Percentiles rank a stretch among this genome's conserved stretches.
These are phyloP conservation scores for Fragaria iinumae DNA, from an alignment of 306 rosid genomes.

Conservation along the genomic window DNA sequence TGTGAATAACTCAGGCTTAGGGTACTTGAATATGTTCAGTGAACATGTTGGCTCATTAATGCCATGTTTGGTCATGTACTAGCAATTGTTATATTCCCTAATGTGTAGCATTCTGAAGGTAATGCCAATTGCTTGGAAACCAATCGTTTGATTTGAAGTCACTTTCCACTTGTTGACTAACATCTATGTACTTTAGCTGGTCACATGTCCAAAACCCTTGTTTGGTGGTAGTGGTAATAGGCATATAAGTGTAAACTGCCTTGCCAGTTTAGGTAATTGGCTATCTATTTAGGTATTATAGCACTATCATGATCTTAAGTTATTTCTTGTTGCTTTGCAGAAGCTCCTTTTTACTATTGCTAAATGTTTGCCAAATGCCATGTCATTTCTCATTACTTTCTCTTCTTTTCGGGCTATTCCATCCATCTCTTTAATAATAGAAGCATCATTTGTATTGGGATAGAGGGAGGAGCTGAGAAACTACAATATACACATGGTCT, in stretches of 20 bases:
- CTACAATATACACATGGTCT: neutral
- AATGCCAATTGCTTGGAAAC: neutral
- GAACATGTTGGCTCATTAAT: neutral
- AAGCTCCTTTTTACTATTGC: neutral
- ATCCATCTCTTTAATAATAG: neutral
- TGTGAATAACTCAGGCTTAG: neutral
- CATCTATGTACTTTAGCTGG: constrained; percentile 5
- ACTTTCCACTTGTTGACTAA: neutral
- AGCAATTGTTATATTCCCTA: neutral
- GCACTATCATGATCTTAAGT: neutral
- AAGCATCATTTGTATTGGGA: neutral
- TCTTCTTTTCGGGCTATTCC: neutral
- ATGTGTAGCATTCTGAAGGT: neutral
- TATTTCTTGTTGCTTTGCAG: neutral
- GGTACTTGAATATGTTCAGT: neutral
- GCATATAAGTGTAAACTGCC: neutral
- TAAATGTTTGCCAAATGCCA: neutral
- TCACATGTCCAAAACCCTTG: neutral
- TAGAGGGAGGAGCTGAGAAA: neutral
- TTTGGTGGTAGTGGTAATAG: neutral
- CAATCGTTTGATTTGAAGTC: neutral
- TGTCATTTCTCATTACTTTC: neutral
- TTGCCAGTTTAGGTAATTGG: neutral
- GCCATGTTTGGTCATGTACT: neutral
- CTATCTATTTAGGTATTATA: neutral